phyloP scores from a whole-genome alignment of 106 monocot genomes.

The Dactylorhiza incarnata region DNA sequence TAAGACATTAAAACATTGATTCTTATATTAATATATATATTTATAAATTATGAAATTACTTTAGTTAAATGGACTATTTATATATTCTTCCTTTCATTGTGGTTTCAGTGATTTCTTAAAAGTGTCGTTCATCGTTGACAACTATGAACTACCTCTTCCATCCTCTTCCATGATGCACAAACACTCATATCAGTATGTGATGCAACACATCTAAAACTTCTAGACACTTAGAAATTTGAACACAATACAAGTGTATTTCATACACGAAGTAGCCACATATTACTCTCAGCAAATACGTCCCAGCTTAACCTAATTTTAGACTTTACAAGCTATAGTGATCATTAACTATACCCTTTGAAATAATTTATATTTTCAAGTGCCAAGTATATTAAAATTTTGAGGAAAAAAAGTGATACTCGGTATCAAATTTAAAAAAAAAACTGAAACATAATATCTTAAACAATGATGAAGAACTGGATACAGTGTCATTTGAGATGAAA shows the following conservation, averaged over 20 bases:
- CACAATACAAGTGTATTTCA: neutral
- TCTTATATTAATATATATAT: too few species aligned
- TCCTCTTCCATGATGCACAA: neutral
- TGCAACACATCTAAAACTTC: neutral
- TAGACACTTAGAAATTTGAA: neutral
- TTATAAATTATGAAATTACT: too few species aligned
- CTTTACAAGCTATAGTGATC: neutral
- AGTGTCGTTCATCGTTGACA: too few species aligned
- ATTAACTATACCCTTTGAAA: neutral
- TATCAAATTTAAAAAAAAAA: neutral
- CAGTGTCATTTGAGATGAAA: neutral
- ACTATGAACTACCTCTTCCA: neutral
- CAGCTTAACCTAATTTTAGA: neutral
- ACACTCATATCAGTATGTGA: neutral
- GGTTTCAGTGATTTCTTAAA: too few species aligned
- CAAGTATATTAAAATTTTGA: neutral
- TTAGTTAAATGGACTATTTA: too few species aligned
- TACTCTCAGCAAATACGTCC: neutral
- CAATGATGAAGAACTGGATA: too few species aligned
- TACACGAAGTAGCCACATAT: neutral
- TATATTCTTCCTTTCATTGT: too few species aligned
- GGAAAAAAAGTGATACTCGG: neutral
- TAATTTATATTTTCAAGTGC: conserved; percentile 2
- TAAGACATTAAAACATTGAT: too few species aligned
- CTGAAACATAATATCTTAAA: neutral